Evolutionary conservation across 768 basidiomycete species (phyloP).

Genomic region (Mycena latifolia): DNA sequence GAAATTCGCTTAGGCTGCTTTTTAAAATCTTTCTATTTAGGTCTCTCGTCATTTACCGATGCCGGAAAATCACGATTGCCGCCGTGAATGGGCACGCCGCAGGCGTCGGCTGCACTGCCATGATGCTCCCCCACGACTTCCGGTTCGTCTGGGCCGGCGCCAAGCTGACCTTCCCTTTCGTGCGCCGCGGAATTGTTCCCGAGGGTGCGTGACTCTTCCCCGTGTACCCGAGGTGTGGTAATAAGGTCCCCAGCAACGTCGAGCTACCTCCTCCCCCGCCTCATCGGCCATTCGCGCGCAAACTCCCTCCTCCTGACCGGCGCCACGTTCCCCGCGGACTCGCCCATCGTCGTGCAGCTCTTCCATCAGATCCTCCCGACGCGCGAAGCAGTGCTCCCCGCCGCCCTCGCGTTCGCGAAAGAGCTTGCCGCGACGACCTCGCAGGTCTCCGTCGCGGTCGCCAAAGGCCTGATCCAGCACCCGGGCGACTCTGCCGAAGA

Average conservation of each 20-base stretch:
- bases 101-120: slow-evolving; percentile 62
- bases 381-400: slow-evolving; percentile 65
- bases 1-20: too few relatives aligned
- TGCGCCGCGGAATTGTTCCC: slow-evolving; percentile 60
- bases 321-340: slow-evolving; percentile 56
- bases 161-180: slow-evolving; percentile 62
- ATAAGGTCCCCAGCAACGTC: slow-evolving; percentile 47
- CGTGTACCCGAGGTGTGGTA: not conserved
- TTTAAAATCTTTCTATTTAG: too few relatives aligned
- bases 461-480: slow-evolving; percentile 65
- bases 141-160: slow-evolving; percentile 66
- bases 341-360: slow-evolving; percentile 55
- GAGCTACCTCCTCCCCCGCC: slow-evolving; percentile 65
- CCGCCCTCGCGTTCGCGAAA: slow-evolving; percentile 62
- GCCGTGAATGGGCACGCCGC: slow-evolving; percentile 66
- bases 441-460: slow-evolving; percentile 61
- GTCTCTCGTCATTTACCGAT: slow-evolving; percentile 62
- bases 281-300: slow-evolving; percentile 65
- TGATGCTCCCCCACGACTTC: slow-evolving; percentile 66
- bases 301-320: slow-evolving; percentile 65
- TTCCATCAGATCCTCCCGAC: slow-evolving; percentile 62
- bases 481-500: slow-evolving; percentile 64
- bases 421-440: slow-evolving; percentile 66
- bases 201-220: slow-evolving; percentile 52
- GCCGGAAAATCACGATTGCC: slow-evolving; percentile 66